Evolutionary conservation across 768 basidiomycete genomes (phyloP), one percentile per base, ranked within the genome.

Genomic region (Holtermannia corniformis): DNA sequence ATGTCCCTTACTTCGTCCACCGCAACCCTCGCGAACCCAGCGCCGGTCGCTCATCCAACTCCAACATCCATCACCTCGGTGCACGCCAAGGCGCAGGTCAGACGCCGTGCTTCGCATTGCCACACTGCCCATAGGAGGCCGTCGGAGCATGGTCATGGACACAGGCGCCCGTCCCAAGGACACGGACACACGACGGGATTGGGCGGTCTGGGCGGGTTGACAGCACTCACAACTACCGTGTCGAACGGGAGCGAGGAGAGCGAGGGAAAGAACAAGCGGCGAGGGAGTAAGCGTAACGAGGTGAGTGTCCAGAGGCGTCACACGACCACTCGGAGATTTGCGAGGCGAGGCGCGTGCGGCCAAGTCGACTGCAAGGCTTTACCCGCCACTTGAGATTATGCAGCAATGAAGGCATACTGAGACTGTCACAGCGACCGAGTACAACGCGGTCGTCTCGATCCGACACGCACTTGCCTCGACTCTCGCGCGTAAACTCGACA

Each of bases 401-500:
- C n/a, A n/a, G n/a, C n/a, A n/a, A n/a, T n/a, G n/a, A n/a, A n/a
- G n/a, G n/a, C n/a, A n/a, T n/a, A n/a, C 56, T 47, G 28, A 49
- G 40, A 14, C 10, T 40, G 20, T 14, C 28, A 1, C 37, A 65
- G 66, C 59, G 66, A 37, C 64, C 64, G n/a, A n/a, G n/a, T 4
- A 23, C 50, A 16, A 41, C 57, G 3, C 65, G 65, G 41, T 32
- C 55, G 16, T 63, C 63, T 11, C 37, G 55, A 41, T 68, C 66
- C 13, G 63, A 65, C 47, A 63, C 66, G 1, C 56, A 65, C 42
- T 55, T 68, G 2, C 56, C 64, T 5, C 51, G 55, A 7, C 43
- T 68, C 45, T 65, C 66, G 1, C 56, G 66, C 2, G 57, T 56
- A 7, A 52, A 55, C 12, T 67, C 65, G 1, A 51, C 57, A 20